Evolutionary conservation across 768 basidiomycete genomes (phyloP).

Genomic region (Guyanaporus albipodus): DNA sequence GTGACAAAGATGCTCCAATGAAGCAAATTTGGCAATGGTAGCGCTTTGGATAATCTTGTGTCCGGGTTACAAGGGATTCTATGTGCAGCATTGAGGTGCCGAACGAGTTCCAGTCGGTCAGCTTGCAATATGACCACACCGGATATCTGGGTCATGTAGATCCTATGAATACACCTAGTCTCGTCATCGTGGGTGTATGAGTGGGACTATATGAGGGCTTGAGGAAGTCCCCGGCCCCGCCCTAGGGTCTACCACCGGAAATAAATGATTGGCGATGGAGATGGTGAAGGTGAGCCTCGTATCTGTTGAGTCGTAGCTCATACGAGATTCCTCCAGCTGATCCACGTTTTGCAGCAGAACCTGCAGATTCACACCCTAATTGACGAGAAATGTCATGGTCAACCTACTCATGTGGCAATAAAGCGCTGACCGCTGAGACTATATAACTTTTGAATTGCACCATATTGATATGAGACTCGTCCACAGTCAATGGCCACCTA

Average conservation of each 20-base stretch:
- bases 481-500: not conserved
- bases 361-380: too few species aligned
- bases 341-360: too few species aligned
- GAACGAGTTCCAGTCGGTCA: conserved; percentile 11
- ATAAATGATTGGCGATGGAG: too few species aligned
- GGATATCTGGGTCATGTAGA: not conserved
- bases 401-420: not conserved
- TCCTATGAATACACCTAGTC: conserved; percentile 16
- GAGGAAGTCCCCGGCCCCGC: too few species aligned
- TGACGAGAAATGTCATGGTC: not conserved
- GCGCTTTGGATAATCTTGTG: conserved; percentile 8
- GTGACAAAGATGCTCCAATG: conserved; percentile 16
- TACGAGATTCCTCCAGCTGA: too few species aligned
- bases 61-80: conserved; percentile 6
- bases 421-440: too few species aligned
- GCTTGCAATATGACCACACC: conserved; percentile 4
- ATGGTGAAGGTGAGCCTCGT: too few species aligned
- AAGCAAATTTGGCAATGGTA: conserved; percentile 13
- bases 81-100: conserved; percentile 11
- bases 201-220: not conserved
- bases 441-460: not conserved
- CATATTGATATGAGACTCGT: not conserved
- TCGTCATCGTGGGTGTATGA: not conserved
- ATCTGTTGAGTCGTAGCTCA: too few species aligned
- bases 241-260: too few species aligned